Conservation (phyloP, 1,284 basidiomycete genomes). For the Cutaneotrichosporon spelunceum region DNA sequence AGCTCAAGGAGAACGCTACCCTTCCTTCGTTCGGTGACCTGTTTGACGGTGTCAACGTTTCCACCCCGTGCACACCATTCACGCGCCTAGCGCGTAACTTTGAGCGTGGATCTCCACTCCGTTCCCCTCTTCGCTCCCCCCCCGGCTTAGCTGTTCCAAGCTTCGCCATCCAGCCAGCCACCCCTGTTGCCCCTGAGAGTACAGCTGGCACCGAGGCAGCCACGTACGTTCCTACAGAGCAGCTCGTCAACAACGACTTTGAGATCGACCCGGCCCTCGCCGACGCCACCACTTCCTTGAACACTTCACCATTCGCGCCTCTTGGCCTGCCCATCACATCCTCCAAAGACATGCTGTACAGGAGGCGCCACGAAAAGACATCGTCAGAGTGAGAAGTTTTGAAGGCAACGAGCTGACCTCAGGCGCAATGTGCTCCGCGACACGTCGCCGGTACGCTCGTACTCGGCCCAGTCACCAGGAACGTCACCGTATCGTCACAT, state of each 20-base stretch:
- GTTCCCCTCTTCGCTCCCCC: background rate
- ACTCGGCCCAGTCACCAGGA: background rate
- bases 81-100: background rate
- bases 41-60: background rate
- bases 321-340: background rate
- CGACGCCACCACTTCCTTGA: background rate
- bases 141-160: background rate
- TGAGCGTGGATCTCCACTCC: background rate
- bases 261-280: background rate
- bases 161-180: slow-evolving; percentile 1
- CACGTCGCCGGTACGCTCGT: background rate
- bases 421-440: slow-evolving; percentile 3
- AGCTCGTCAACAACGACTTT: background rate
- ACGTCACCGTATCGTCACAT: background rate
- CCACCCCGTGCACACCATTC: background rate
- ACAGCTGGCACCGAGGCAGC: background rate
- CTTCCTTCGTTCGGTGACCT: background rate
- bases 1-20: background rate
- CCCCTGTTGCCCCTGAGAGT: background rate
- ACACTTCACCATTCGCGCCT: background rate
- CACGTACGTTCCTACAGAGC: background rate
- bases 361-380: background rate
- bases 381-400: background rate
- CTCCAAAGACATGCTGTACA: background rate
- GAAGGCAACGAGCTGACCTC: background rate